Conservation (phyloP, 2,329 filamentous ascomycete genomes). For the Aspergillus versicolor region DNA sequence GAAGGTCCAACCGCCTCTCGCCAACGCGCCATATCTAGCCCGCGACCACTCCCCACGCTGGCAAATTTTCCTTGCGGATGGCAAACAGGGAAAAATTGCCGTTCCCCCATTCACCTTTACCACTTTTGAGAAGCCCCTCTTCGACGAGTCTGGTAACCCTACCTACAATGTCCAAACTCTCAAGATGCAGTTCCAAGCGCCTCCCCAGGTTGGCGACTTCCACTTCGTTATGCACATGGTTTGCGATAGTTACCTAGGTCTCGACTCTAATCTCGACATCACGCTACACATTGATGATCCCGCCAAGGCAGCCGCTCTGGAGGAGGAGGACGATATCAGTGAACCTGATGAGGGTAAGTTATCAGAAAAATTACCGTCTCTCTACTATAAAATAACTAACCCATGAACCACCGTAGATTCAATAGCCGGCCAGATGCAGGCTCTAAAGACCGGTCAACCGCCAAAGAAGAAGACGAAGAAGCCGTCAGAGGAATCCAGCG, state of each 20-base stretch:
- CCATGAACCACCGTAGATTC: constrained; percentile 60
- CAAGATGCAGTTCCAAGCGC: constrained; percentile 95
- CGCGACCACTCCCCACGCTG: constrained; percentile 87
- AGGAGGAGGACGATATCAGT: constrained; percentile 90
- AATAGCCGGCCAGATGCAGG: constrained; percentile 85
- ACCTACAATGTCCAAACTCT: constrained; percentile 95
- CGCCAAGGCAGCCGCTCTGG: constrained; percentile 76
- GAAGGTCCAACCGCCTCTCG: constrained; percentile 75
- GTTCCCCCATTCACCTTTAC: constrained; percentile 96
- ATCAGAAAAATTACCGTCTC: neutral
- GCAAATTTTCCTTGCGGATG: constrained; percentile 93
- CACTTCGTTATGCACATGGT: constrained; percentile 92
- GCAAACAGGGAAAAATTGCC: constrained; percentile 91
- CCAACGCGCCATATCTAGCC: constrained; percentile 85
- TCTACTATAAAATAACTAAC: constrained; percentile 22
- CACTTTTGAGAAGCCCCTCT: constrained; percentile 85
- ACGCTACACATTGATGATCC: constrained; percentile 86
- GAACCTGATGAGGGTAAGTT: constrained; percentile 93
- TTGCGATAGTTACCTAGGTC: constrained; percentile 92
- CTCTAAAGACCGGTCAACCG: constrained; percentile 68
- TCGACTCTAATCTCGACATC: constrained; percentile 89
- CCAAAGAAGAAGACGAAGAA: constrained; percentile 61
- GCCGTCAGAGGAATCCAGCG: constrained; percentile 58
- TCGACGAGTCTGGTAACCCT: constrained; percentile 75
- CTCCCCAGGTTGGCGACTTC: constrained; percentile 87